Conservation (phyloP, 139 green algal species). For the Diplosphaera chodatii region DNA sequence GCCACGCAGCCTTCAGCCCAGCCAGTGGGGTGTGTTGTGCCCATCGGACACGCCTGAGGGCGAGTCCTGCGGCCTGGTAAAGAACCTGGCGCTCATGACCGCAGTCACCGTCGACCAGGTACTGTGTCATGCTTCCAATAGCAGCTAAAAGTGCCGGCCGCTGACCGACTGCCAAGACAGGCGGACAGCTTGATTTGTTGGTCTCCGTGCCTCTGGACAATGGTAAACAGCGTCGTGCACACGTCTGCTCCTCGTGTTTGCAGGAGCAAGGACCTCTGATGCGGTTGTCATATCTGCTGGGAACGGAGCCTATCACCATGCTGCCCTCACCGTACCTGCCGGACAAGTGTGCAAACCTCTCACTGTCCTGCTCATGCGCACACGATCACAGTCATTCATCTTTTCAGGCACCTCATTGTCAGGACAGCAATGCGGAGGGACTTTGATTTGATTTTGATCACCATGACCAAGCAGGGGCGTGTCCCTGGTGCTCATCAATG, state of each 20-base stretch:
- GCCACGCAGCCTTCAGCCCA: constrained; percentile 84
- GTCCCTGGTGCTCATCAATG: constrained; percentile 91
- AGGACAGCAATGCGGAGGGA: too few species aligned
- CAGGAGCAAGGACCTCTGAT: constrained; percentile 55
- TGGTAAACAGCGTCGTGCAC: too few species aligned
- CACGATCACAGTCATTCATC: too few species aligned
- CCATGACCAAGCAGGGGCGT: constrained; percentile 12
- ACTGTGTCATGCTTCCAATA: too few species aligned
- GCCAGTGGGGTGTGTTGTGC: constrained; percentile 98
- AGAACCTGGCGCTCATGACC: constrained; percentile 99
- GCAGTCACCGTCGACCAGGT: constrained; percentile 91
- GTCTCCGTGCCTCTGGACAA: too few species aligned
- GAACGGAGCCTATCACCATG: constrained; percentile 59
- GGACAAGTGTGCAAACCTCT: constrained; percentile 5
- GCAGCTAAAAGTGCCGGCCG: too few species aligned
- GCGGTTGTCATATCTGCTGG: constrained; percentile 59
- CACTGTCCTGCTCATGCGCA: not conserved
- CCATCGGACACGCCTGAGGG: constrained; percentile 96
- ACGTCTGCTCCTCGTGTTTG: not conserved
- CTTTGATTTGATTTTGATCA: too few species aligned
- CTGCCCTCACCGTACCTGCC: constrained; percentile 73
- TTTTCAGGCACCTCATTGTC: too few species aligned
- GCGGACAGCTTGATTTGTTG: too few species aligned
- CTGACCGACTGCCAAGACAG: too few species aligned
- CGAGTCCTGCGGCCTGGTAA: constrained; percentile 95